A percentile compares a stretch with the other conserved stretches of the same genome.
Conservation (phyloP, 805 yeast genomes). For the Torulaspora franciscae region DNA sequence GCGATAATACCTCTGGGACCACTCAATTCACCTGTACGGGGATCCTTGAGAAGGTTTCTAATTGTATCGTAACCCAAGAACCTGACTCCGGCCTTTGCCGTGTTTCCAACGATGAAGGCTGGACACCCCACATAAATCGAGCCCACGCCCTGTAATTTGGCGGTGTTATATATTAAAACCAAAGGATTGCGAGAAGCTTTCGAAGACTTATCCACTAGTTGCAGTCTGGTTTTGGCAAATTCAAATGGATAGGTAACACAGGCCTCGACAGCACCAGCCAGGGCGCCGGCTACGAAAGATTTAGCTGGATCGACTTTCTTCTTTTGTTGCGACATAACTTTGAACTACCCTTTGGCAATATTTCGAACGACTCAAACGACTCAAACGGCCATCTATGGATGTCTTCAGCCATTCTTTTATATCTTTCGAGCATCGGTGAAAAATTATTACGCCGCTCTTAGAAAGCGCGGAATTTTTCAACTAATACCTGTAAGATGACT, state of each 20-base stretch:
- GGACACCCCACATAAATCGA: conserved; percentile 93
- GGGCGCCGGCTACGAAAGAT: conserved; percentile 91
- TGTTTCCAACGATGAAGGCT: conserved; percentile 91
- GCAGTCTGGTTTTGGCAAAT: conserved; percentile 91
- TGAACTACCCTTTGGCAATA: background rate
- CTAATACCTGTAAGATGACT: background rate
- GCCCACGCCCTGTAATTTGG: conserved; percentile 69
- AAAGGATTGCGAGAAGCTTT: conserved; percentile 77
- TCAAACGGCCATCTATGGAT: background rate
- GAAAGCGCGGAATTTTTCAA: conserved; percentile 7
- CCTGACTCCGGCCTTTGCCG: conserved; percentile 93
- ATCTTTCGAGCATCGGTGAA: background rate
- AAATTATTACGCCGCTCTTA: conserved; percentile 1
- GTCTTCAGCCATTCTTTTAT: background rate
- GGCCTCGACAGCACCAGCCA: conserved; percentile 96
- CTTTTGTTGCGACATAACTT: conserved; percentile 11
- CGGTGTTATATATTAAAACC: conserved; percentile 68
- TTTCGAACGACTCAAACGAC: background rate
- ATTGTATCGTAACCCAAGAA: conserved; percentile 89
- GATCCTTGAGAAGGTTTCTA: conserved; percentile 70
- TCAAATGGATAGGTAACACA: conserved; percentile 92
- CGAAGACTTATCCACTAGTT: conserved; percentile 62
- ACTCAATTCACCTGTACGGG: conserved; percentile 71
- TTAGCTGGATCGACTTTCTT: conserved; percentile 60
- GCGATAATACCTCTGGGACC: conserved; percentile 92